Evolutionary conservation across 2,329 filamentous ascomycete genomes (phyloP), one percentile per base, ranked within the genome.

Genomic region (Stagonosporopsis chrysanthemi): DNA sequence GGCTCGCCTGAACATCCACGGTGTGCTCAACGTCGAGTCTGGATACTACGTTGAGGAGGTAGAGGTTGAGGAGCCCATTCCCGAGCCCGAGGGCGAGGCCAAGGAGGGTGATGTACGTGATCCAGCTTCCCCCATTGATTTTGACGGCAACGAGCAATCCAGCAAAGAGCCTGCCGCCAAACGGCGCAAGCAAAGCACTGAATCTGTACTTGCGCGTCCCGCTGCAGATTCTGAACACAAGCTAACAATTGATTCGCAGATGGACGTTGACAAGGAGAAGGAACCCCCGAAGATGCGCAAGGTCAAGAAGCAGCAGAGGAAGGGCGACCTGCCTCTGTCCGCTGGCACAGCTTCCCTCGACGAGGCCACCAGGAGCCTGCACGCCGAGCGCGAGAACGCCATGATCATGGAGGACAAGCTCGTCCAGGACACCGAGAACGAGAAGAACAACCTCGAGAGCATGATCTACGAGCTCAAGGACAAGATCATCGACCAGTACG

Each of bases 371-470:
- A 94, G 90, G 83, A 81, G 87, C 60, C 73, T 82, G n/a, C 82
- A 88, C 65, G 79, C 84, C 47, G 95, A 99, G 85, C 88, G 89
- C 78, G 95, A 99, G 82, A 85, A 88, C 66, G 77, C 88, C 69
- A 98, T 99, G 95, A 87, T 92, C 69, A 94, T 96, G 87, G 92
- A 97, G 80, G 95, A 99, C 82, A 99, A 98, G 86, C 89, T 98
- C 56, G 93, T 99, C 54, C 91, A 91, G 69, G 95, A 98, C 78
- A 99, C 95, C 35, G 95, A 98, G 77, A 92, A 98, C 83, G 96
- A 96, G 88, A 99, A 98, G 91, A 99, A 99, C 83, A 94, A 98
- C 81, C 90, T 99, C 51, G 95, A 99, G 84, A 88, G 91, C 23
- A 96, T 90, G 81, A 97, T 98, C 80, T 99, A 99, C 81, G 93